phyloP scores from a whole-genome alignment of 2,329 filamentous ascomycete species.

The Aureobasidium musti region DNA sequence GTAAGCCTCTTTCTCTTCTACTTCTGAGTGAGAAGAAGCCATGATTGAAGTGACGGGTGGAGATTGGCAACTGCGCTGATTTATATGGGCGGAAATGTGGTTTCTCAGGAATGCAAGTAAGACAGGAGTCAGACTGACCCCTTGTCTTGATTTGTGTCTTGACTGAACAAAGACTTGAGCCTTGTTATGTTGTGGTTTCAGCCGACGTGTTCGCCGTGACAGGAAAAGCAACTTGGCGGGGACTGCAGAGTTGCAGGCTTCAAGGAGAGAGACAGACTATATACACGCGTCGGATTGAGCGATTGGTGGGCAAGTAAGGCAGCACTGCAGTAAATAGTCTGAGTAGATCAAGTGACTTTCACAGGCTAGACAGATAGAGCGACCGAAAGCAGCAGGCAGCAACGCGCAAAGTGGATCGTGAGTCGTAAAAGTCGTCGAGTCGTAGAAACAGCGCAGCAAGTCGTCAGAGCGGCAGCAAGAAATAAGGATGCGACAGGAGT shows the following conservation, averaged over 20 bases:
- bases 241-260: background rate
- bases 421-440: conserved; percentile 8
- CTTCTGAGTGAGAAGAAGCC: conserved; percentile 22
- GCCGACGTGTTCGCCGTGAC: background rate
- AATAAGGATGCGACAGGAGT: background rate
- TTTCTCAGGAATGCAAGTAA: conserved; percentile 10
- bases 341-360: conserved; percentile 1
- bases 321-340: conserved; percentile 27
- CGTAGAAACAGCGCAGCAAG: background rate
- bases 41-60: background rate
- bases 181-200: background rate
- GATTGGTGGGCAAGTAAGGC: conserved; percentile 26
- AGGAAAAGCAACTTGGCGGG: background rate
- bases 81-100: background rate
- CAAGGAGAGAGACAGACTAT: background rate
- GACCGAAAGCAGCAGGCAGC: conserved; percentile 21
- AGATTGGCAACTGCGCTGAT: background rate
- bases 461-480: conserved; percentile 19
- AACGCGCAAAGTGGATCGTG: conserved; percentile 8
- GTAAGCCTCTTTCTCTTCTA: conserved; percentile 46
- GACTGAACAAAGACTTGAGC: background rate
- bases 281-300: conserved; percentile 11
- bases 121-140: background rate
- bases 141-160: conserved; percentile 1
- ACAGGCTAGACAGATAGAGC: background rate